Base-by-base conservation (phyloP, 2,329 filamentous ascomycete genomes). In the Sclerotinia subarctica region DNA sequence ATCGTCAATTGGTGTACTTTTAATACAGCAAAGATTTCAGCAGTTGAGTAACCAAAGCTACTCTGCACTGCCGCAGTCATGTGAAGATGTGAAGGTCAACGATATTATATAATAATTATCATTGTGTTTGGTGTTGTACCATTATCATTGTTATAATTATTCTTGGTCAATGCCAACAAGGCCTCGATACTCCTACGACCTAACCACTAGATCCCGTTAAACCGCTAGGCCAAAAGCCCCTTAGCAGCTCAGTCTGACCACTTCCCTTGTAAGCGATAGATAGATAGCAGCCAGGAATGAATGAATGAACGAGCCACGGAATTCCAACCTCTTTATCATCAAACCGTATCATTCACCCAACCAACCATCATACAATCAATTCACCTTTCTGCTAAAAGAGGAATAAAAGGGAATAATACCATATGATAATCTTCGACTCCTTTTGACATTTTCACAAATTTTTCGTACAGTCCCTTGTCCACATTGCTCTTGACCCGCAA, bases 281-380 rank as follows among this genome's bases (percentile, higher is more conserved):
- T 35, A 38, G 32, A 42, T 47, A 66, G 44, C 32, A 46, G 21
- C 32, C 35, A 47, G 47, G 57, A 67, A 63, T 62, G 65, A 29
- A 29, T 29, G 29, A 63, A 63, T 62, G 65, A 63, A 63, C 53
- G 65, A 63, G 17, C 47, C 32, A 52, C 21, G 35, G 57, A 63
- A 63, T 67, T 67, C 65, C 47, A 53, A 63, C 65, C 65, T 53
- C 57, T 62, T 46, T 47, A 29, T 52, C 56, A 7, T 52, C 46
- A 38, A 62, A 29, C 19, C 13, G n/a, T 47, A 42, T 26, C 49
- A 53, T 46, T 54, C 56, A 62, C 26, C 38, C 63, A 62, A 35
- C 38, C 63, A 46, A 46, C 38, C 63, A 46, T 44, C 52, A 29
- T 38, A 53, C 57, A 26, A 63, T 63, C 51, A 38, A 42, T 63